Percentiles rank a stretch among this genome's conserved stretches.
These are phyloP conservation scores for Saprolegnia parasitica DNA, from an alignment of 352 stramenopile species.

Conservation along the genomic window DNA sequence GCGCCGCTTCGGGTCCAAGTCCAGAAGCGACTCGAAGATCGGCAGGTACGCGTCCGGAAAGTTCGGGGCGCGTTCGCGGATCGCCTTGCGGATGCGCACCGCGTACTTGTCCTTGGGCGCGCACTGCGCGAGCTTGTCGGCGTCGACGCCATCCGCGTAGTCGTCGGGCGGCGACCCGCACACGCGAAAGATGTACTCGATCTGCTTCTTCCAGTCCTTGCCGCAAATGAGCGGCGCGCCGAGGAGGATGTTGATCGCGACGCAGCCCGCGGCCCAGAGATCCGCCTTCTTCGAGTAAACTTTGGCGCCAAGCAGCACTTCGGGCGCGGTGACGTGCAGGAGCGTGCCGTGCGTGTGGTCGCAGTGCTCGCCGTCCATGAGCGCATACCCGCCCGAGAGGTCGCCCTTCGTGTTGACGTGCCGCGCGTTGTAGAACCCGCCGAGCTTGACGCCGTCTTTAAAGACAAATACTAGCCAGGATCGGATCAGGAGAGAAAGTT, in stretches of 20 bases:
- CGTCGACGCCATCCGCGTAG: slow-evolving; percentile 38
- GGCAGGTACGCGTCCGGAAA: slow-evolving; percentile 56
- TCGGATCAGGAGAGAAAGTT: too few relatives aligned
- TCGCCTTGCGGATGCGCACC: slow-evolving; percentile 68
- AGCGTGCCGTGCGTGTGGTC: slow-evolving; percentile 63
- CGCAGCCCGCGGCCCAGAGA: slow-evolving; percentile 68
- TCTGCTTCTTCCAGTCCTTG: slow-evolving; percentile 52
- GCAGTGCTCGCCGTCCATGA: slow-evolving; percentile 76
- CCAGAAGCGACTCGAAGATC: slow-evolving; percentile 68
- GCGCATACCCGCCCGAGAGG: slow-evolving; percentile 39
- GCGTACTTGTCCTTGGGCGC: slow-evolving; percentile 63
- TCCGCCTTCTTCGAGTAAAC: slow-evolving; percentile 68
- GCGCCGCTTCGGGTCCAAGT: slow-evolving; percentile 52
- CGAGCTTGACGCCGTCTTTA: slow-evolving; percentile 53
- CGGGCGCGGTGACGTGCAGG: slow-evolving; percentile 59
- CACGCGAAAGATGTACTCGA: slow-evolving; percentile 74
- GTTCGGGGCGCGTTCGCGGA: slow-evolving; percentile 48
- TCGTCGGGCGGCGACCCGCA: slow-evolving; percentile 60
- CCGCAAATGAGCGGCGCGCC: slow-evolving; percentile 59
- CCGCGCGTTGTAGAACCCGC: slow-evolving; percentile 50
- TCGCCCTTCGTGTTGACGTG: slow-evolving; percentile 27
- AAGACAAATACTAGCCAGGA: slow-evolving; percentile 65
- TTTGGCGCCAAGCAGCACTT: slow-evolving; percentile 64
- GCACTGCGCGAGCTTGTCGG: slow-evolving; percentile 52
- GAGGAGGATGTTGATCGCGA: slow-evolving; percentile 60